Evolutionary conservation across 2,329 filamentous ascomycete genomes (phyloP).

Genomic region (Pseudonectria buxi): DNA sequence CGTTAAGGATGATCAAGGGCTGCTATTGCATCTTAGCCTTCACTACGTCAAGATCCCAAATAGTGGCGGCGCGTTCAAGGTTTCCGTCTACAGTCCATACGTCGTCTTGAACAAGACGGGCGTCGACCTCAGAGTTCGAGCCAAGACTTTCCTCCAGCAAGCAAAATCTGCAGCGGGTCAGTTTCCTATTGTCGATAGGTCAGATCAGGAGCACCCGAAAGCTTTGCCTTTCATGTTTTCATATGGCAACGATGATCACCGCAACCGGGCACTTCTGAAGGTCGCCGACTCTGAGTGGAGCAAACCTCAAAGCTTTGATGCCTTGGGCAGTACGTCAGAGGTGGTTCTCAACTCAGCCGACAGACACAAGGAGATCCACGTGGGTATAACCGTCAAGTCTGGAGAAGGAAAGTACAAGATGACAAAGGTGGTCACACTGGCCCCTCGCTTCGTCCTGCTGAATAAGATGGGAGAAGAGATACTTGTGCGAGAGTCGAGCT

Average conservation of each 20-base stretch:
- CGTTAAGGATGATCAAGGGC: constrained; percentile 77
- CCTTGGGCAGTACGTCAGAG: constrained; percentile 87
- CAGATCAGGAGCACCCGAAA: constrained; percentile 55
- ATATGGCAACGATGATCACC: constrained; percentile 78
- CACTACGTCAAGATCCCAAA: constrained; percentile 89
- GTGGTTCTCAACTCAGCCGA: constrained; percentile 71
- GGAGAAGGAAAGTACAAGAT: constrained; percentile 97
- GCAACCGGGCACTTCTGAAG: constrained; percentile 82
- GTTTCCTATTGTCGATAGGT: constrained; percentile 47
- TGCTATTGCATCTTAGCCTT: constrained; percentile 72
- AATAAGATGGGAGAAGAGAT: constrained; percentile 88
- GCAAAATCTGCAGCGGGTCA: constrained; percentile 80
- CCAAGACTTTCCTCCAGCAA: constrained; percentile 81
- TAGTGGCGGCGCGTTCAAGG: constrained; percentile 91
- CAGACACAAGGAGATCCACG: constrained; percentile 74
- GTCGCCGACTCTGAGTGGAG: constrained; percentile 92
- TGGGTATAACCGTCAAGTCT: constrained; percentile 81
- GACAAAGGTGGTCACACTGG: constrained; percentile 89
- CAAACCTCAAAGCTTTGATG: constrained; percentile 95
- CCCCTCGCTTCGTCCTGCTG: constrained; percentile 87
- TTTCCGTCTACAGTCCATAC: constrained; percentile 92
- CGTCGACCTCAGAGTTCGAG: constrained; percentile 76
- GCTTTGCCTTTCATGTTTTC: constrained; percentile 95
- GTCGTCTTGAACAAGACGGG: constrained; percentile 94
- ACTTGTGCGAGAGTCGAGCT: constrained; percentile 84